These are phyloP conservation scores for Fusarium lateritium DNA, from an alignment of 2,329 filamentous ascomycete species.

Conservation along the genomic window DNA sequence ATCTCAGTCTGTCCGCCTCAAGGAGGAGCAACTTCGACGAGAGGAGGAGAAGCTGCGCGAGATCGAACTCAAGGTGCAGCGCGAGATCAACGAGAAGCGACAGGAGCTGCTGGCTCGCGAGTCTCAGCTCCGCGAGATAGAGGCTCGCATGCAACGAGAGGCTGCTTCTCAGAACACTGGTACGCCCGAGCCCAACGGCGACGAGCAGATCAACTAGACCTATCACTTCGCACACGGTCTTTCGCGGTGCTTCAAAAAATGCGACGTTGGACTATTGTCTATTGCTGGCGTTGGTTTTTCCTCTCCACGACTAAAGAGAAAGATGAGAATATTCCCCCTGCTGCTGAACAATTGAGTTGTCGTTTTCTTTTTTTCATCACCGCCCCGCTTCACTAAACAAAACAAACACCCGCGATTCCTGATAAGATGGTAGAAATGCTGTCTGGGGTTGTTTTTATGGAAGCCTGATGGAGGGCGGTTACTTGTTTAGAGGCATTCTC, in stretches of 20 bases:
- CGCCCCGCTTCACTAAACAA: slow-evolving; percentile 47
- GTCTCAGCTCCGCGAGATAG: slow-evolving; percentile 98
- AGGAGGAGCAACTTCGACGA: slow-evolving; percentile 98
- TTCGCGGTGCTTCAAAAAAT: slow-evolving; percentile 54
- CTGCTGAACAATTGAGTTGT: slow-evolving; percentile 57
- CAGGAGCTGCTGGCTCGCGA: slow-evolving; percentile 98
- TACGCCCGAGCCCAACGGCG: slow-evolving; percentile 68
- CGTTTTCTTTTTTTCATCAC: slow-evolving; percentile 55
- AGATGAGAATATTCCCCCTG: slow-evolving; percentile 60
- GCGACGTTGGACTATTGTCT: slow-evolving; percentile 63
- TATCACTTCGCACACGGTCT: slow-evolving; percentile 50
- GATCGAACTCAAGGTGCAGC: slow-evolving; percentile 99
- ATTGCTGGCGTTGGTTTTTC: slow-evolving; percentile 65
- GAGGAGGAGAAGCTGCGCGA: slow-evolving; percentile 99
- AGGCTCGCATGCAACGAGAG: slow-evolving; percentile 96
- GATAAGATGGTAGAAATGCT: slow-evolving; percentile 52
- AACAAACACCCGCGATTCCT: slow-evolving; percentile 49
- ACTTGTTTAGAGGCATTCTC: slow-evolving; percentile 40
- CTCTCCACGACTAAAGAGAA: slow-evolving; percentile 60
- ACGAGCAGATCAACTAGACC: slow-evolving; percentile 64
- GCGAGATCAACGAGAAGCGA: slow-evolving; percentile 99
- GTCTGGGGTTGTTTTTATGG: slow-evolving; percentile 23
- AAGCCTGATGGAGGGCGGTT: slow-evolving; percentile 33
- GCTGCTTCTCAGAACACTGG: slow-evolving; percentile 67
- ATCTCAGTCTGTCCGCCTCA: slow-evolving; percentile 96